phyloP scores from a whole-genome alignment of 495 filamentous ascomycete species.

The Chaetomium fimeti region DNA sequence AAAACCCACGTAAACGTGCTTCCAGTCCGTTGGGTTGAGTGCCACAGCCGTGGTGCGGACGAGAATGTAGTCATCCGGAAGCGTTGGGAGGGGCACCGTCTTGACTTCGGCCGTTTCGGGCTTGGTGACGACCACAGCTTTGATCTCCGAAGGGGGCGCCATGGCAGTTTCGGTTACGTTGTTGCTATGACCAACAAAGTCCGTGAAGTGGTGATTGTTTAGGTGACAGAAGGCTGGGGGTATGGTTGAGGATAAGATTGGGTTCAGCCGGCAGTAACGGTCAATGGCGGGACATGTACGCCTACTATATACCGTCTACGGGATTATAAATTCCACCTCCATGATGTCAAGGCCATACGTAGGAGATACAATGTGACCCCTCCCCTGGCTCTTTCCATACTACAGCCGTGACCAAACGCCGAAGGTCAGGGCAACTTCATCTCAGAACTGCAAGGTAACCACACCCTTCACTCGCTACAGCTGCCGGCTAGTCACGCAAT shows the following conservation, averaged over 20 bases:
- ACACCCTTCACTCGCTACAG: too few relatives aligned
- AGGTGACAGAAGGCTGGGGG: too few relatives aligned
- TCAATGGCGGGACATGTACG: not conserved
- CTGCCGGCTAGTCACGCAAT: too few relatives aligned
- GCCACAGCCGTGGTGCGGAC: constrained; percentile 53
- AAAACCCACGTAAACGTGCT: constrained; percentile 42
- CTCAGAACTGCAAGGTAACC: too few relatives aligned
- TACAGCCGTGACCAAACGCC: too few relatives aligned
- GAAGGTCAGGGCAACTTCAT: too few relatives aligned
- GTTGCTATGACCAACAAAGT: not conserved
- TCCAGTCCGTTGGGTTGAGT: constrained; percentile 62
- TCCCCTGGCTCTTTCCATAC: not conserved
- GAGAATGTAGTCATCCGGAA: constrained; percentile 53
- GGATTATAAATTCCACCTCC: not conserved
- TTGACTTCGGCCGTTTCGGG: constrained; percentile 26
- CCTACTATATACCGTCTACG: not conserved
- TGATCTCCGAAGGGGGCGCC: constrained; percentile 20
- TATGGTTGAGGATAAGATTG: not conserved
- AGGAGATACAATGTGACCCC: not conserved
- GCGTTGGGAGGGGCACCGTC: constrained; percentile 38
- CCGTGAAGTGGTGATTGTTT: not conserved
- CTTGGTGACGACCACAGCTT: constrained; percentile 24
- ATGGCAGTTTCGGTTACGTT: constrained; percentile 9
- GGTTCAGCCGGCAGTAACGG: not conserved
- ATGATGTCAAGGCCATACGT: not conserved